Percentiles rank a stretch among this genome's conserved stretches.
Evolutionary conservation across 768 basidiomycete species (phyloP).

Genomic region (Solioccasus polychromus): DNA sequence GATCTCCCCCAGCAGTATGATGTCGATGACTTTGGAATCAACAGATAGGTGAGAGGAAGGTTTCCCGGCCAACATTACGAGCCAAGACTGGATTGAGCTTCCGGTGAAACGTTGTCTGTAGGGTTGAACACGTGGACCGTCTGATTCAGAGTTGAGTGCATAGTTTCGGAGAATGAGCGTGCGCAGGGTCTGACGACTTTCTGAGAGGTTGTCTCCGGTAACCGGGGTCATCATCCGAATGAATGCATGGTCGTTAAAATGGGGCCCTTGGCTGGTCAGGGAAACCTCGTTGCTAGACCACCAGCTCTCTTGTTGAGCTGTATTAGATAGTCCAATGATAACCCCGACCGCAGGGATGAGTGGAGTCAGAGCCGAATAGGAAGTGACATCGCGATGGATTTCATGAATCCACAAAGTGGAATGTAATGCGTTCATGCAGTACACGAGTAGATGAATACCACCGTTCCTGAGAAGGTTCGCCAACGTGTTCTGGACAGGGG

Average conservation of each 20-base stretch:
- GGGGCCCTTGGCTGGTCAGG: slow-evolving; percentile 7
- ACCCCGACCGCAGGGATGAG: slow-evolving; percentile 18
- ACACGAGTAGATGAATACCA: slow-evolving; percentile 17
- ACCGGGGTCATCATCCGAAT: slow-evolving; percentile 8
- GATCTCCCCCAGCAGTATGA: slow-evolving; percentile 34
- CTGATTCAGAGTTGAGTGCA: background rate
- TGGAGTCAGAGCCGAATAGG: background rate
- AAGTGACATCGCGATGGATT: slow-evolving; percentile 5
- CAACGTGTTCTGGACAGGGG: slow-evolving; percentile 8
- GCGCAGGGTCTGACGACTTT: slow-evolving; percentile 13
- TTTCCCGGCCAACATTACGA: slow-evolving; percentile 2
- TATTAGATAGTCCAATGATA: slow-evolving; percentile 10
- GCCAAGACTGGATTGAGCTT: slow-evolving; percentile 15
- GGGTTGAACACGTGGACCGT: slow-evolving; percentile 1
- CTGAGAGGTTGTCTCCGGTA: slow-evolving; percentile 3
- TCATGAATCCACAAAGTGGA: slow-evolving; percentile 13
- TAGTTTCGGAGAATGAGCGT: slow-evolving; percentile 12
- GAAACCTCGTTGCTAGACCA: slow-evolving; percentile 12
- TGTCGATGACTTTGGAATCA: slow-evolving; percentile 21
- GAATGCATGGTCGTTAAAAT: slow-evolving; percentile 18
- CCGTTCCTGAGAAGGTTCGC: slow-evolving; percentile 13
- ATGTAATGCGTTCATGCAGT: slow-evolving; percentile 18
- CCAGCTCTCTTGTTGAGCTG: slow-evolving; percentile 15
- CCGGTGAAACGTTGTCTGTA: slow-evolving; percentile 10
- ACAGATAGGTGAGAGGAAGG: background rate